Conservation (phyloP, 202 grass and related monocot species). For the Dendrocalamus latiflorus region DNA sequence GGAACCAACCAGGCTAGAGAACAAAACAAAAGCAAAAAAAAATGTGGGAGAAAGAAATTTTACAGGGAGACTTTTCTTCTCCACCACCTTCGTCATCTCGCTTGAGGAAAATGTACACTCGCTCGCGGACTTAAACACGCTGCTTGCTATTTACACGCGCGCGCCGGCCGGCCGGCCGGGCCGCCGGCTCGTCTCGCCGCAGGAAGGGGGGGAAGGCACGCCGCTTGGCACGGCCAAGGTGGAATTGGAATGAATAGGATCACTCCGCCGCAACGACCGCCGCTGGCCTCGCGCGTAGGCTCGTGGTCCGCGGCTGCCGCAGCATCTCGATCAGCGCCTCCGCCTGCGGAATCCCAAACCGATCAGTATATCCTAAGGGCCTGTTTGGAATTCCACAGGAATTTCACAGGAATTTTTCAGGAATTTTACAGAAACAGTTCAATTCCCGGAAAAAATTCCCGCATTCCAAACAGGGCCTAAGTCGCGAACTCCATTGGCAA, state of each 20-base stretch:
- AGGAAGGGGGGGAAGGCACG: not conserved
- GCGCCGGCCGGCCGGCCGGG: too few relatives aligned
- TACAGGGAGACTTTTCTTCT: conserved; percentile 21
- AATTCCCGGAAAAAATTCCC: too few relatives aligned
- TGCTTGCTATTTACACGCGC: conserved; percentile 63
- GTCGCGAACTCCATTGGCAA: not conserved
- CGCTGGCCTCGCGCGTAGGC: conserved; percentile 40
- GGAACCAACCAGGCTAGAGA: conserved; percentile 6
- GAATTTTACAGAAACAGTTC: too few relatives aligned
- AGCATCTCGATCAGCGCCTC: conserved; percentile 75
- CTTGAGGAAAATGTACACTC: conserved; percentile 74
- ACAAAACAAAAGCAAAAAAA: not conserved
- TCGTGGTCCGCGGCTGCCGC: conserved; percentile 50
- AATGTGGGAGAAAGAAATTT: not conserved
- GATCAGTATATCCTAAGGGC: not conserved
- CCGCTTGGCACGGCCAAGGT: conserved; percentile 23
- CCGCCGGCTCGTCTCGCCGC: conserved; percentile 17
- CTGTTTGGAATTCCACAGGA: too few relatives aligned
- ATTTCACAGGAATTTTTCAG: too few relatives aligned
- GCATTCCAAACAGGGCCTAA: too few relatives aligned
- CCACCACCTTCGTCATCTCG: conserved; percentile 48
- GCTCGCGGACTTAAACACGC: conserved; percentile 53
- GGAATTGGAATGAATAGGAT: not conserved
- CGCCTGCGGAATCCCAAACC: conserved; percentile 35
- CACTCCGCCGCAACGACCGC: conserved; percentile 48